Evolutionary conservation across 805 yeast genomes (phyloP).

Genomic region (Lachancea mirantina): DNA sequence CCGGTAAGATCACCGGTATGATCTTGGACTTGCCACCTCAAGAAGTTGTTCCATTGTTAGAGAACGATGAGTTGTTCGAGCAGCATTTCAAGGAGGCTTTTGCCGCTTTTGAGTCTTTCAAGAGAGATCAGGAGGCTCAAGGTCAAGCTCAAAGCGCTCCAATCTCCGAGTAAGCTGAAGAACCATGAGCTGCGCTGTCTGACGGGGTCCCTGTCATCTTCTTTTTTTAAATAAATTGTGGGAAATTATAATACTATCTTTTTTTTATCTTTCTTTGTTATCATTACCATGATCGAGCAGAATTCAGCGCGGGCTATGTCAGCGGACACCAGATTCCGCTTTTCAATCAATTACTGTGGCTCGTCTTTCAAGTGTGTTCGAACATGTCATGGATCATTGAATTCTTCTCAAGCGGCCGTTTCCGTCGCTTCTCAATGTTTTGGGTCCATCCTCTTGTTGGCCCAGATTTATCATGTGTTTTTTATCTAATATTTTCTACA

Average conservation of each 20-base stretch:
- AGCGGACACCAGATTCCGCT: too few relatives aligned
- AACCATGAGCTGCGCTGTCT: neutral
- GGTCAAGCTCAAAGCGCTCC: conserved; percentile 9
- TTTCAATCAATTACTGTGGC: too few relatives aligned
- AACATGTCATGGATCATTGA: too few relatives aligned
- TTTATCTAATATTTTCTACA: too few relatives aligned
- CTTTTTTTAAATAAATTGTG: conserved; percentile 10
- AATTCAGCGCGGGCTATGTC: too few relatives aligned
- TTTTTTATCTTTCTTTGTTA: conserved; percentile 2
- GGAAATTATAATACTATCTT: conserved; percentile 8
- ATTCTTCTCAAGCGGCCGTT: too few relatives aligned
- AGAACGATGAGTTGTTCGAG: conserved; percentile 83
- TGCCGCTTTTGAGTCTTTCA: conserved; percentile 88
- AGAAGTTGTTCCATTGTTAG: conserved; percentile 82
- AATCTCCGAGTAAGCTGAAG: conserved; percentile 8
- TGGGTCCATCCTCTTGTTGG: too few relatives aligned
- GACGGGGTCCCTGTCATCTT: conserved; percentile 3
- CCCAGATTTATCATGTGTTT: too few relatives aligned
- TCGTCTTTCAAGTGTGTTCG: too few relatives aligned
- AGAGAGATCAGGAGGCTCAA: conserved; percentile 41
- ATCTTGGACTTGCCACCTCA: conserved; percentile 89
- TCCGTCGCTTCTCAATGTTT: too few relatives aligned
- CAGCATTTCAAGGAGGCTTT: conserved; percentile 91
- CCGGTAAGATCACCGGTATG: conserved; percentile 99
- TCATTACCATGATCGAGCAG: too few relatives aligned